Evolutionary conservation across 1,284 basidiomycete species (phyloP), one percentile per base, ranked within the genome.

Genomic region (Volvariella surrecta): DNA sequence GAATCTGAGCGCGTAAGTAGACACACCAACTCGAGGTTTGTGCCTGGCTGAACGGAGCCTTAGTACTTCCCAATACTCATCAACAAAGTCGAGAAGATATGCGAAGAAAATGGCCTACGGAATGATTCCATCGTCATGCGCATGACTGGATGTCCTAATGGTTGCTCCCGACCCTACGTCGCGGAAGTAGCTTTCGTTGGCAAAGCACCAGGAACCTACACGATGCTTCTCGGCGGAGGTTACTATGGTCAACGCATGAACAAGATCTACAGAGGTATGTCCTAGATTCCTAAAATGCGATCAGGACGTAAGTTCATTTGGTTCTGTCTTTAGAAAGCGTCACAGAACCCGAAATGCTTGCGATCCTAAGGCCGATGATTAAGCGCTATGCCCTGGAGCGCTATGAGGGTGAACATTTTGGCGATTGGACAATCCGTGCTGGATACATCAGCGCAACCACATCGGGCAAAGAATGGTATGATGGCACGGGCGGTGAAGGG

Each of bases 141-240:
- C 47, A 98, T 98, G 95, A 94, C 91, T 13, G 91, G 92, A 32
- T 95, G 92, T 59, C 92, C 92, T 9, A 95, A 95, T 58, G 92
- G 90, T 43, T 94, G 92, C 59, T 88, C 91, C 8, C 74, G 94
- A 48, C 94, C 95, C n/a, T 98, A 95, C 67, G 70, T 95, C 8
- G 34, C 34, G n/a, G 94, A 99, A 71, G 76, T 98, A 31, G 94
- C 91, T 0, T 97, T 99, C 55, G 85, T 99, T 39, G 95, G 95
- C 42, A 99, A 98, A 67, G 94, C 95, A 0, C 91, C 88, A 1
- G 94, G 92, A 15, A 79, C 82, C 34, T 99, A 99, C 61, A 63
- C 87, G 39, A 97, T 99, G 94, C 76, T 98, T 37, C 81, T 99
- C 18, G 95, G 96, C 45, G 96, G 95, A 48, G 92, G 91, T 6